Evolutionary conservation across 2,329 filamentous ascomycete species (phyloP), one percentile per base, ranked within the genome.

Genomic region (Diplodia intermedia): DNA sequence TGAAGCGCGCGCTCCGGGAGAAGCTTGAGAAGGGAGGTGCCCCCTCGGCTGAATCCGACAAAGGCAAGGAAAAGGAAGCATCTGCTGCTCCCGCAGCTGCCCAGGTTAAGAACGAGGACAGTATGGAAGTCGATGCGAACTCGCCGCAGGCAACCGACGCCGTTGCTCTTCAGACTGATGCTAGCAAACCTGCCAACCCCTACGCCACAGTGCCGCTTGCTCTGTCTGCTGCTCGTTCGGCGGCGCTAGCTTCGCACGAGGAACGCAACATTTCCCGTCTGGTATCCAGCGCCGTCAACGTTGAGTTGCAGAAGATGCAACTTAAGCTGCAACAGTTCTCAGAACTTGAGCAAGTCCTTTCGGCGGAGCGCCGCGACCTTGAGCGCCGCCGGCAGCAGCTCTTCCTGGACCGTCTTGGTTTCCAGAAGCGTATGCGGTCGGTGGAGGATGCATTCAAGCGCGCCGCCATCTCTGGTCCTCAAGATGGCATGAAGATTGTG

Each of bases 181-280:
- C 31, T 6, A 61, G 14, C 40, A 69, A 69, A 31, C 50, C 38
- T 3, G 8, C 62, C 53, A 79, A 80, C 70, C 76, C 79, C 1
- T 79, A 93, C 62, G 88, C 93, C 7, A 94, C 90, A 36, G 90
- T 97, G 68, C 93, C 94, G 1, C 86, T 99, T 61, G 93, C 92
- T 20, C 88, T 94, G 9, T 91, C 94, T 70, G 94, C 94, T 14
- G 93, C 92, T 2, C 91, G 95, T 69, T 88, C 94, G 1, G 91
- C 91, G 8, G 95, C 91, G 3, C 88, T 99, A 40, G 94, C 94
- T 33, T 97, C 94, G 3, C 93, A 98, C 73, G 94, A 98, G 79
- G 95, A 99, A 80, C 91, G 96, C 68, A 93, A 97, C 80, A 95
- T 98, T 88, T 97, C 94, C 23, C 91, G 93, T 18, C 88, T 98